Base-by-base conservation (phyloP, 345 rosid species). In the Brassica juncea region DNA sequence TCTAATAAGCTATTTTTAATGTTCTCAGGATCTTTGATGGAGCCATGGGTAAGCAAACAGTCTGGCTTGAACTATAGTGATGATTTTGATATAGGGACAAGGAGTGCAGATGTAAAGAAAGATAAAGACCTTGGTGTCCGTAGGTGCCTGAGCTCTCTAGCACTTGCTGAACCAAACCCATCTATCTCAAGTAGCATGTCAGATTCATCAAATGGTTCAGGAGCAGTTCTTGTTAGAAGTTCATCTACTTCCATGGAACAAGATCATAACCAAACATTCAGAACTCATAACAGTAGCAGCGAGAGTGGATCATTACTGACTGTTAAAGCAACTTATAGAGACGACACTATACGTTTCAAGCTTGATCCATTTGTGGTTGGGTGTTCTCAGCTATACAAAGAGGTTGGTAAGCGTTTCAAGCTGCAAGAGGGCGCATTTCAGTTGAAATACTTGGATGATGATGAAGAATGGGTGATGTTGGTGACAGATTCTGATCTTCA, bases 391-490 rank as follows among this genome's bases (percentile, higher is more conserved):
- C 21, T 52, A 52, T 52, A 52, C 57, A 52, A 52, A 14, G 57
- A 52, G 15, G 57, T 52, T 52, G 57, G 3, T 52, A 52, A n/a
- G 57, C 57, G 57, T 52, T 52, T 52, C 57, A 52, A 52, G 57
- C 57, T 52, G 57, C 57, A 52, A 52, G 57, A 52, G 6, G 19
- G 21, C 0, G 21, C 57, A 3, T 52, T 52, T 52, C 57, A n/a
- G 57, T 52, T 52, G 57, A 52, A 52, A 83, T 92, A 94, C 71
- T 77, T 94, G 32, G 98, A 92, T 6, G 99, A 92, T 6, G 99
- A 94, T 74, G 92, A 91, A 15, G 97, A 94, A 77, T 94, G 97
- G 97, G 95, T 94, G 73, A 72, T 94, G 88, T 71, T 92, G 55
- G 86, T 86, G 21, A 87, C 77, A 37, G 94, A 92, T 77, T 88